phyloP scores from a whole-genome alignment of 2,329 filamentous ascomycete genomes.

The Phaeophleospora eucalypticola region DNA sequence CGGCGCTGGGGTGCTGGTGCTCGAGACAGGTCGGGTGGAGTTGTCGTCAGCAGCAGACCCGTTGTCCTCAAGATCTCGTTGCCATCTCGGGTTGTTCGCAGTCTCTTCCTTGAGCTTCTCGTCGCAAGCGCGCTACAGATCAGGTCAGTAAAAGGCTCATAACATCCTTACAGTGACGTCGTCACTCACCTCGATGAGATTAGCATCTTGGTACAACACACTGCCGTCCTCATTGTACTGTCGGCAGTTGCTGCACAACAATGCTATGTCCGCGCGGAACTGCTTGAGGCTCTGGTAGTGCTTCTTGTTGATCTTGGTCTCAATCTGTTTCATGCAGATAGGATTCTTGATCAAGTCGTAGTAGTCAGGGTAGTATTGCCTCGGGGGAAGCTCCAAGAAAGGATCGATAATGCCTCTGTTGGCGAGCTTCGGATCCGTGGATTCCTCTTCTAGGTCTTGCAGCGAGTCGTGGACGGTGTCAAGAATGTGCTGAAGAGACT shows the following conservation, averaged over 20 bases:
- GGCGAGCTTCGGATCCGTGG: slow-evolving; percentile 50
- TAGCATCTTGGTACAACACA: slow-evolving; percentile 85
- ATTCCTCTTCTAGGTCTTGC: slow-evolving; percentile 79
- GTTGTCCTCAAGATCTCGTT: slow-evolving; percentile 52
- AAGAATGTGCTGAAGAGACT: slow-evolving; percentile 73
- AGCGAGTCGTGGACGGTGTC: slow-evolving; percentile 72
- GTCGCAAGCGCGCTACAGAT: slow-evolving; percentile 38
- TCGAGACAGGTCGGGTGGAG: slow-evolving; percentile 50
- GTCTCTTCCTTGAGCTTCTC: slow-evolving; percentile 53
- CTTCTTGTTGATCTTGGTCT: slow-evolving; percentile 91
- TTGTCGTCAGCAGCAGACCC: slow-evolving; percentile 44
- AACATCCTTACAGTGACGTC: neutral
- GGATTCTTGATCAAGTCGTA: slow-evolving; percentile 88
- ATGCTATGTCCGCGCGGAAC: slow-evolving; percentile 74
- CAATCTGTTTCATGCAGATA: slow-evolving; percentile 94
- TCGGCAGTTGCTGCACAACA: slow-evolving; percentile 85
- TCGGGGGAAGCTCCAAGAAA: slow-evolving; percentile 86
- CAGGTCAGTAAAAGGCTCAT: slow-evolving; percentile 4
- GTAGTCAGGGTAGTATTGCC: slow-evolving; percentile 88
- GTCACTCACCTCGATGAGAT: slow-evolving; percentile 79
- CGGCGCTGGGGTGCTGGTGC: slow-evolving; percentile 58
- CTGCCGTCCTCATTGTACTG: slow-evolving; percentile 97
- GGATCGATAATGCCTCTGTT: slow-evolving; percentile 86
- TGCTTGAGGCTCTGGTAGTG: slow-evolving; percentile 80
- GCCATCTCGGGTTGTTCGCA: slow-evolving; percentile 52